Evolutionary conservation across 768 basidiomycete species (phyloP).

Genomic region (Suillus discolor): DNA sequence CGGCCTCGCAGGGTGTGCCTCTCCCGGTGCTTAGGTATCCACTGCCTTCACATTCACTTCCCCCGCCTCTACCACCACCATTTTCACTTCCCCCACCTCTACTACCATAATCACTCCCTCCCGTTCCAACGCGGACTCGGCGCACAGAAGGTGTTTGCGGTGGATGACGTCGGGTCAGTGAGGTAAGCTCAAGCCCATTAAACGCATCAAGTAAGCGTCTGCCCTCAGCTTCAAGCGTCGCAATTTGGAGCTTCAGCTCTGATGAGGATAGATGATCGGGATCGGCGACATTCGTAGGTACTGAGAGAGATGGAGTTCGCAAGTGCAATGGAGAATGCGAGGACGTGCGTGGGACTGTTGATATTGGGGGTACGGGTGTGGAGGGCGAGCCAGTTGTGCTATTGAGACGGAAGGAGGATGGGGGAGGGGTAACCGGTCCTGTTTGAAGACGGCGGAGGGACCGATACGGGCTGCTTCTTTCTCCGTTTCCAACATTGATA

Average conservation of each 20-base stretch:
- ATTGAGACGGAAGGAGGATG: constrained; percentile 51
- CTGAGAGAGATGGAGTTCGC: constrained; percentile 35
- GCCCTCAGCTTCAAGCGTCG: constrained; percentile 69
- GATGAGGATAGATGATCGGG: constrained; percentile 62
- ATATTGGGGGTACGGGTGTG: constrained; percentile 29
- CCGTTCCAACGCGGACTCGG: constrained; percentile 20
- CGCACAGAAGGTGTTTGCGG: constrained; percentile 35
- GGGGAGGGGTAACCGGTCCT: constrained; percentile 41
- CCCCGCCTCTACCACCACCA: constrained; percentile 25
- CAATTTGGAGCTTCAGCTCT: constrained; percentile 68
- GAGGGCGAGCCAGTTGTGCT: constrained; percentile 41
- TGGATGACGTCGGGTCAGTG: constrained; percentile 47
- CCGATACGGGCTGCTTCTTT: constrained; percentile 43
- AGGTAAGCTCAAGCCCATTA: constrained; percentile 73
- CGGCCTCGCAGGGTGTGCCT: constrained; percentile 43
- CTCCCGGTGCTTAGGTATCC: constrained; percentile 23
- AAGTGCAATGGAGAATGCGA: constrained; percentile 36
- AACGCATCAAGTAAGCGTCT: constrained; percentile 76
- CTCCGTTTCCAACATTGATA: not conserved
- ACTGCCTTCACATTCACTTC: constrained; percentile 27
- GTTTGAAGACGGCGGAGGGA: constrained; percentile 43
- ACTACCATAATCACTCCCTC: constrained; percentile 28
- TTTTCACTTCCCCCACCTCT: constrained; percentile 12
- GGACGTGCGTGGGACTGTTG: constrained; percentile 30
- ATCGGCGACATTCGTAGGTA: constrained; percentile 44